These are phyloP conservation scores for Bretschneidera sinensis DNA, from an alignment of 345 rosid genomes.

Conservation along the genomic window DNA sequence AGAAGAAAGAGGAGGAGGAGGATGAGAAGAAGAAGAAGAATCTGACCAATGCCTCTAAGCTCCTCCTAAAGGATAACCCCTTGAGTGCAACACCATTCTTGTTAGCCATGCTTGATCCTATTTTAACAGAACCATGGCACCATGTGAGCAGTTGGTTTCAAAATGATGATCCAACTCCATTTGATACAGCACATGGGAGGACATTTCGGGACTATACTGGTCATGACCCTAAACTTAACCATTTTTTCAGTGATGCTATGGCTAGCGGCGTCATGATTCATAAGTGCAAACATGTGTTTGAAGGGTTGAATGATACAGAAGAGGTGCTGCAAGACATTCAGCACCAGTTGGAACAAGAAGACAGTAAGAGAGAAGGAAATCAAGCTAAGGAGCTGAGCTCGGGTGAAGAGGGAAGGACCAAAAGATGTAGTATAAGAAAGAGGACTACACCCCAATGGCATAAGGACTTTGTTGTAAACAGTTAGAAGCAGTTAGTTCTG, in stretches of 20 bases:
- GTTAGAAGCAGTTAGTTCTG: too few relatives aligned
- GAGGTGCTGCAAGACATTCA: too few relatives aligned
- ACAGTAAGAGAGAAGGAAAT: too few relatives aligned
- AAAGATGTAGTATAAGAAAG: too few relatives aligned
- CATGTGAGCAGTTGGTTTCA: conserved; percentile 31
- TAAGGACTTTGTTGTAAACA: too few relatives aligned
- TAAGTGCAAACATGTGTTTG: conserved; percentile 23
- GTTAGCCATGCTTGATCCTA: conserved; percentile 20
- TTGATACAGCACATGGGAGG: conserved; percentile 28
- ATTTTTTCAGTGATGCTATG: conserved; percentile 27
- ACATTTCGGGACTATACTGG: conserved; percentile 17
- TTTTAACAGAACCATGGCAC: conserved; percentile 22
- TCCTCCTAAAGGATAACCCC: conserved; percentile 30
- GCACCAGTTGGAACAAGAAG: too few relatives aligned
- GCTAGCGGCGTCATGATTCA: conserved; percentile 19
- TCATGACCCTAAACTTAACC: conserved; percentile 16
- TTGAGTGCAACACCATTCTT: conserved; percentile 28
- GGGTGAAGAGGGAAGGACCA: too few relatives aligned
- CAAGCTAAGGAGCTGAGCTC: too few relatives aligned
- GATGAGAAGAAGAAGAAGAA: conserved; percentile 10
- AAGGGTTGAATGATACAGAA: too few relatives aligned
- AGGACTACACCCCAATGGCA: too few relatives aligned
- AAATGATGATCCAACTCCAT: conserved; percentile 22
- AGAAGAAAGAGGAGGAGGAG: neutral
- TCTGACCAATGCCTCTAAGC: conserved; percentile 24